A percentile compares a stretch with the other conserved stretches of the same genome.
Evolutionary conservation across 164 flowering plant genomes (phyloP).

Genomic region (Chimonanthus praecox): DNA sequence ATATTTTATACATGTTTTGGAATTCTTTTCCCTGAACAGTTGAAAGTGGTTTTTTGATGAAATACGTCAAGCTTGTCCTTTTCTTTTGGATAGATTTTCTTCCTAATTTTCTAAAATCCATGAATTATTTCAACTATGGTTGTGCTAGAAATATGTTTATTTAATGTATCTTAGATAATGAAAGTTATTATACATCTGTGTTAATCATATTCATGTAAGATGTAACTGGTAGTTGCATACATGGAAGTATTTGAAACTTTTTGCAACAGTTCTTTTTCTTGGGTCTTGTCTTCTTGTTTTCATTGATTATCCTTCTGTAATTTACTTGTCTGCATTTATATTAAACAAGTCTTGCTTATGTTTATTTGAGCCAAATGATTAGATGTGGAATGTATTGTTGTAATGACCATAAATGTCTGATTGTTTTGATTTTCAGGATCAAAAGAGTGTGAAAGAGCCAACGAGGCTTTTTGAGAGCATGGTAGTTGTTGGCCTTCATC

Average conservation of each 20-base stretch:
- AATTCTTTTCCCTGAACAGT: too few species aligned
- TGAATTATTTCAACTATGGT: too few species aligned
- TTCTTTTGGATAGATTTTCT: too few species aligned
- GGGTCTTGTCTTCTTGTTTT: background rate
- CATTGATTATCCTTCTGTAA: too few species aligned
- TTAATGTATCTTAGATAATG: too few species aligned
- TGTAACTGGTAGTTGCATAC: background rate
- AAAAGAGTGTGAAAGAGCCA: constrained; percentile 72
- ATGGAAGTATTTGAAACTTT: background rate
- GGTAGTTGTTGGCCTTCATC: constrained; percentile 98
- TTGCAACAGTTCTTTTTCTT: background rate
- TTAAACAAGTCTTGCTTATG: too few species aligned
- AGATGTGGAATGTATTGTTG: background rate
- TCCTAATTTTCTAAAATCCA: too few species aligned
- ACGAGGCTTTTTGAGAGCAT: constrained; percentile 93
- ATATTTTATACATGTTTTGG: too few species aligned
- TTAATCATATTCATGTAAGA: background rate
- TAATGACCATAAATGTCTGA: constrained; percentile 2
- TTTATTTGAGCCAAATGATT: background rate
- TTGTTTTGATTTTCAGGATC: constrained; percentile 49
- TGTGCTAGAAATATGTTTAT: too few species aligned
- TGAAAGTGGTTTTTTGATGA: too few species aligned
- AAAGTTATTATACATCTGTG: background rate
- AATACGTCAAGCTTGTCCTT: too few species aligned
- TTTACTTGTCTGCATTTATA: too few species aligned